Evolutionary conservation across 306 rosid species (phyloP).

Genomic region (Acacia confusa): DNA sequence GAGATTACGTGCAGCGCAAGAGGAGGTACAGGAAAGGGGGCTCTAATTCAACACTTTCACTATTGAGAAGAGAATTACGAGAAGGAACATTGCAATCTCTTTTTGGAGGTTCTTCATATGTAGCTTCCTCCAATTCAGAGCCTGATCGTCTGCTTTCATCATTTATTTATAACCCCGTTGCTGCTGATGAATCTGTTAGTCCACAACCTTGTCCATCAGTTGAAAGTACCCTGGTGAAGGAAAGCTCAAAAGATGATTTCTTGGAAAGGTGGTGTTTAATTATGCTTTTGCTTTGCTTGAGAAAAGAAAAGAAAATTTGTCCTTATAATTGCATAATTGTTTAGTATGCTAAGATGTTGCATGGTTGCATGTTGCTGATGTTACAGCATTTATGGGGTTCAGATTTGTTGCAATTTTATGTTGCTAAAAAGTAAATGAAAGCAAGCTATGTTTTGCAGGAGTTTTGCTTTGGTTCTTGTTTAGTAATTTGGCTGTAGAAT

Average conservation of each 20-base stretch:
- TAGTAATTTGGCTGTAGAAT: constrained; percentile 2
- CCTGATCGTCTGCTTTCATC: constrained; percentile 85
- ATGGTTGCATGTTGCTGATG: background rate
- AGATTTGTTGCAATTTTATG: background rate
- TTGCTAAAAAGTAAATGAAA: background rate
- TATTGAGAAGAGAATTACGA: constrained; percentile 74
- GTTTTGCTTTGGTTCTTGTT: constrained; percentile 20
- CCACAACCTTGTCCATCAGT: constrained; percentile 41
- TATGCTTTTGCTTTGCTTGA: background rate
- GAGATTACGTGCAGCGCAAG: constrained; percentile 76
- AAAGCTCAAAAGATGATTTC: constrained; percentile 43
- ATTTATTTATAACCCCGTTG: constrained; percentile 65
- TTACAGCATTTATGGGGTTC: background rate
- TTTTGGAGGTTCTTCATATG: constrained; percentile 69
- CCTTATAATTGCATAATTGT: background rate
- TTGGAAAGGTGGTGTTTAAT: constrained; percentile 47
- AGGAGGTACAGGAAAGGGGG: constrained; percentile 70
- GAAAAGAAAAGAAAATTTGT: background rate
- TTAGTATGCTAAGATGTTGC: background rate
- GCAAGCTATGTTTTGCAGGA: background rate
- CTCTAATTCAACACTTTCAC: constrained; percentile 60
- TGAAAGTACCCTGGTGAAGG: constrained; percentile 47
- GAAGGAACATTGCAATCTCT: constrained; percentile 82
- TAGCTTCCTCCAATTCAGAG: constrained; percentile 56
- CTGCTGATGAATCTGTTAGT: constrained; percentile 43